Base-by-base conservation (phyloP, 768 basidiomycete genomes). In the Leccinum rimulosum region DNA sequence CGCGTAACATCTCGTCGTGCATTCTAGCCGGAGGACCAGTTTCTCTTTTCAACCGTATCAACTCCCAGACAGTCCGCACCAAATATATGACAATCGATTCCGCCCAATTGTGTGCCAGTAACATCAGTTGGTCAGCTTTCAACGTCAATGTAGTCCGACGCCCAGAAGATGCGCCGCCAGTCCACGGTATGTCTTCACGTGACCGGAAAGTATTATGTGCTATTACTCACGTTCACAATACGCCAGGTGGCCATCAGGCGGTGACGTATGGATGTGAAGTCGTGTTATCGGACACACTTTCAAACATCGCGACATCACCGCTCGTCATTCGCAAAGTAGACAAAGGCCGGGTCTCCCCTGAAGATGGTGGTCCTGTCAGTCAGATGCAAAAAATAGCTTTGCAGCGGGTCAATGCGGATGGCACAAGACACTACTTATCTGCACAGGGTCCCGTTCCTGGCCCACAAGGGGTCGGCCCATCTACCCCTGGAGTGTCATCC, bases 301-400 rank as follows among this genome's bases (percentile, higher is more conserved):
- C 91, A 11, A 93, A 93, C 33, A 90, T 92, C 58, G 85, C 89
- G 1, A 94, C 92, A 1, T 87, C 92, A 7, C 90, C 93, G 0
- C 81, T 96, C 45, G 79, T 93, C 63, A 89, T 98, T 54, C 90
- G 93, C 61, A 95, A 95, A 73, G 92, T 98, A 30, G 93, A 95
- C 73, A 95, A 95, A 68, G 91, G 91, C 30, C 80, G 86, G 59
- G 89, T 95, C 38, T 84, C 86, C n/a, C 76, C 82, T n/a, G 91
- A 94, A 64, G 89, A 94, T 68, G 91, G 90, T 19, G 91, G 93
- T 6, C 95, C 93, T 45, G 91, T 98, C 62, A 94, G 92, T 68
- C 94, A 96, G 73, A 93, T 98, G 87, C 95, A 98, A 76, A 93
- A 95, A 77, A 91, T 98, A 61, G 95, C 94, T 2, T 77, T 98